phyloP scores from a whole-genome alignment of 2,329 filamentous ascomycete species.

The Metarhizium brunneum region DNA sequence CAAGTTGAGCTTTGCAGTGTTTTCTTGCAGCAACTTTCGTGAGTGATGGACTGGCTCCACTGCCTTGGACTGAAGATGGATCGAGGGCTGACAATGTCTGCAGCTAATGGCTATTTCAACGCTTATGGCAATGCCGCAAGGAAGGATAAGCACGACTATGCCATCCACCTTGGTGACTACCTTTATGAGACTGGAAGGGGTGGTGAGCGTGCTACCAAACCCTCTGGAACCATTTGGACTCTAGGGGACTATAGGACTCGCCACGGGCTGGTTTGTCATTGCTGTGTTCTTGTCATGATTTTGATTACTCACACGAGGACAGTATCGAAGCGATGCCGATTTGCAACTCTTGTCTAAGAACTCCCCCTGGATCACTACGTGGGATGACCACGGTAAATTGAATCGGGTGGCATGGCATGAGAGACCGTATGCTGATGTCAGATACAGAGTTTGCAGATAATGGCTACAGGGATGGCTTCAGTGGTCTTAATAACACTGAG shows the following conservation, averaged over 20 bases:
- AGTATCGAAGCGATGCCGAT: constrained; percentile 33
- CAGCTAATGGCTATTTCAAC: constrained; percentile 44
- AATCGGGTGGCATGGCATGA: not conserved
- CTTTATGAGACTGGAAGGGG: constrained; percentile 49
- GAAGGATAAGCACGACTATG: constrained; percentile 51
- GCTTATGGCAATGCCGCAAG: constrained; percentile 48
- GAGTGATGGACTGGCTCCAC: constrained; percentile 12
- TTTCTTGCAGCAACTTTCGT: constrained; percentile 63
- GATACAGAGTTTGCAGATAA: constrained; percentile 49
- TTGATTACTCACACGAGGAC: not conserved
- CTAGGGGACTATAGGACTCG: constrained; percentile 35
- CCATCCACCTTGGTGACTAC: constrained; percentile 50
- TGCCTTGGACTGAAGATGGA: not conserved
- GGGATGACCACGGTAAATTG: constrained; percentile 36
- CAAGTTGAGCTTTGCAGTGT: constrained; percentile 55
- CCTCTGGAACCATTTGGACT: constrained; percentile 20
- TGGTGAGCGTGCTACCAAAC: constrained; percentile 21
- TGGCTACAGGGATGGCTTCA: constrained; percentile 52
- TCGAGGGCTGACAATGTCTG: not conserved
- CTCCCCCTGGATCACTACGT: constrained; percentile 36
- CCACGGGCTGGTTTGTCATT: constrained; percentile 20
- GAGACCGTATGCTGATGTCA: not conserved
- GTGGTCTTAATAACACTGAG: constrained; percentile 56
- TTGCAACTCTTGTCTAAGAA: constrained; percentile 30
- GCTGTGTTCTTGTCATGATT: not conserved